Base-by-base conservation (phyloP, 176 grass and related monocot genomes). In the Alloteropsis semialata region DNA sequence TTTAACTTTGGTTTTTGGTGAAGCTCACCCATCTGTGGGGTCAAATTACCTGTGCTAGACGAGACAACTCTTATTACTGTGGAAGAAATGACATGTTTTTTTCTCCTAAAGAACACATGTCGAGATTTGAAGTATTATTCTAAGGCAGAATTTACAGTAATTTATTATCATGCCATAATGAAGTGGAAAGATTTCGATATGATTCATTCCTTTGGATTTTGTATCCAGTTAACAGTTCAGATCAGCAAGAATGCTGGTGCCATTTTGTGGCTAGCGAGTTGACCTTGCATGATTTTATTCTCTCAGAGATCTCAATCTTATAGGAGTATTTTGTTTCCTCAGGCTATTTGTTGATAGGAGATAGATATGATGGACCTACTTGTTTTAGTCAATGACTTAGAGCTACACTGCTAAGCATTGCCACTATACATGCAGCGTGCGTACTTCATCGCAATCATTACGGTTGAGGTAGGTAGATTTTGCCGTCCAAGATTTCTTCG, bases 191-290 rank as follows among this genome's bases (percentile, higher is more conserved):
- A 57, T 76, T 32, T 57, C 1, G 49, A 67, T 50, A 33, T 9
- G n/a, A n/a, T 34, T 18, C 28, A 36, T 53, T 10, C 36, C 18
- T 53, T 74, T 22, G 46, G 21, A 34, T 55, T 36, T 74, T 0
- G 16, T 56, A 39, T 24, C 46, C n/a, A n/a, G n/a, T n/a, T n/a
- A n/a, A n/a, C 15, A 33, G 14, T 27, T 27, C 55, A 27, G 36
- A 76, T 57, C 30, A 56, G 25, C 33, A 56, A 76, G 45, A 56
- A 76, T 9, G 10, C 32, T 30, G 14, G 22, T 43, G 34, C 32
- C 19, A 55, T n/a, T n/a, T 11, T 84, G n/a, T 84, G 33, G 59
- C 34, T n/a, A 76, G n/a, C 59, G 22, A 66, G n/a, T 44, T 57
- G 37, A 76, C n/a, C 37, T 55, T 59, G 36, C 12, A n/a, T n/a